Percentiles rank a stretch among this genome's conserved stretches.
These are phyloP conservation scores for Erodium texanum DNA, from an alignment of 441 rosid genomes.

Conservation along the genomic window DNA sequence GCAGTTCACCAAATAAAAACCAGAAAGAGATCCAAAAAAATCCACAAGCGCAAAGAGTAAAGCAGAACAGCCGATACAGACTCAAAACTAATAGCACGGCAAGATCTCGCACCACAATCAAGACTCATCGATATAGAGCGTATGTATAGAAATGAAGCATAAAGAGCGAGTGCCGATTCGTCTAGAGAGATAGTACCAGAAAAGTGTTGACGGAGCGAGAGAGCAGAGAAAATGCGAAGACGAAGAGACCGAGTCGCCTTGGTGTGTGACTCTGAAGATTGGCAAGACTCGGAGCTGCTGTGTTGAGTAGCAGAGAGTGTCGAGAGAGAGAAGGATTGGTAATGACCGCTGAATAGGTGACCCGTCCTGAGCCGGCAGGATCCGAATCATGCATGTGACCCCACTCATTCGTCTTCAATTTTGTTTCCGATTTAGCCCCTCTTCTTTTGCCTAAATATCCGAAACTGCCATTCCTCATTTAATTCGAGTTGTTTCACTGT, in stretches of 20 bases:
- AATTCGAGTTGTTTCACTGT: neutral
- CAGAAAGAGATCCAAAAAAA: neutral
- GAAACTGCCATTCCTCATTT: neutral
- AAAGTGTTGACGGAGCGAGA: neutral
- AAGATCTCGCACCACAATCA: neutral
- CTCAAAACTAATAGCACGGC: neutral
- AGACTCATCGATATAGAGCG: neutral
- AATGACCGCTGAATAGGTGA: neutral
- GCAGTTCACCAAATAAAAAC: neutral
- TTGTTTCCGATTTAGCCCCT: constrained; percentile 1
- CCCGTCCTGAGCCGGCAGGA: neutral
- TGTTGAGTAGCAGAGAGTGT: neutral
- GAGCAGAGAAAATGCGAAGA: neutral
- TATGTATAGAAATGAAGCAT: neutral
- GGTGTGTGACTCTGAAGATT: neutral
- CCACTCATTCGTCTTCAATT: neutral
- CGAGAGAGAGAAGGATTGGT: neutral
- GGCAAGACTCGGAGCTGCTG: neutral
- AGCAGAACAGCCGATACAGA: neutral
- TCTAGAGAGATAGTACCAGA: neutral
- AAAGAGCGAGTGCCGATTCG: neutral
- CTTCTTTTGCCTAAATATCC: neutral
- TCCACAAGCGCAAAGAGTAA: neutral
- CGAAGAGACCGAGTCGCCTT: constrained; percentile 3
- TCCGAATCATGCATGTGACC: constrained; percentile 4